Evolutionary conservation across 2,329 filamentous ascomycete species (phyloP).

Genomic region (Lecanosticta acicola): DNA sequence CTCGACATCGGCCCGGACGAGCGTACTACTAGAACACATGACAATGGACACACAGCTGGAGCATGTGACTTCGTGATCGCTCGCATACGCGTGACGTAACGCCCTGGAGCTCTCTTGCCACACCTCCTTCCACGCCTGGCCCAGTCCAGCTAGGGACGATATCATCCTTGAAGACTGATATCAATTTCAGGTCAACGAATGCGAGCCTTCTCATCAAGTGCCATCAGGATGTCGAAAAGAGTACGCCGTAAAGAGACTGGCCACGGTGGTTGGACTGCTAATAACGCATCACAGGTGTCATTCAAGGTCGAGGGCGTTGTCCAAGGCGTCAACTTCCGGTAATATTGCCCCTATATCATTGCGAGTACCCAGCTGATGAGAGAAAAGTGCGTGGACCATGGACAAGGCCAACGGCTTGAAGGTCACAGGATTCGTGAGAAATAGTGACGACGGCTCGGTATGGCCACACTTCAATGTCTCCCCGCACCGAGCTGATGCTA

Average conservation of each 20-base stretch:
- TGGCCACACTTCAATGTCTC: neutral
- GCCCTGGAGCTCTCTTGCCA: no score
- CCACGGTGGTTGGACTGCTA: neutral
- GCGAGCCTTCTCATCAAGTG: slow-evolving; percentile 9
- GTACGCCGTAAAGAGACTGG: neutral
- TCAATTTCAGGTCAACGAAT: neutral
- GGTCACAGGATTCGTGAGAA: slow-evolving; percentile 44
- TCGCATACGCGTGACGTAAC: no score
- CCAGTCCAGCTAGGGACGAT: no score
- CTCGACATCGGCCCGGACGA: no score
- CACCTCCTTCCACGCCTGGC: no score
- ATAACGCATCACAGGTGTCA: slow-evolving; percentile 36
- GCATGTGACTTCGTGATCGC: no score
- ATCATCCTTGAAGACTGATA: neutral
- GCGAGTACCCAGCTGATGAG: neutral
- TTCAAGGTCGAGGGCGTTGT: slow-evolving; percentile 45
- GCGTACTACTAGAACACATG: no score
- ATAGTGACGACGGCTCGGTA: slow-evolving; percentile 43
- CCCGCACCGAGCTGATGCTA: neutral
- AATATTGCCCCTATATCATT: neutral
- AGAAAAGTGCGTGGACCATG: slow-evolving; percentile 36
- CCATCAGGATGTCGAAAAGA: slow-evolving; percentile 17
- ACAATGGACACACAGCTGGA: no score
- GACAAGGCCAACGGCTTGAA: slow-evolving; percentile 40
- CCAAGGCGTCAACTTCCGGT: slow-evolving; percentile 50